phyloP scores from a whole-genome alignment of 345 rosid species.

The Streptanthus diversifolius region DNA sequence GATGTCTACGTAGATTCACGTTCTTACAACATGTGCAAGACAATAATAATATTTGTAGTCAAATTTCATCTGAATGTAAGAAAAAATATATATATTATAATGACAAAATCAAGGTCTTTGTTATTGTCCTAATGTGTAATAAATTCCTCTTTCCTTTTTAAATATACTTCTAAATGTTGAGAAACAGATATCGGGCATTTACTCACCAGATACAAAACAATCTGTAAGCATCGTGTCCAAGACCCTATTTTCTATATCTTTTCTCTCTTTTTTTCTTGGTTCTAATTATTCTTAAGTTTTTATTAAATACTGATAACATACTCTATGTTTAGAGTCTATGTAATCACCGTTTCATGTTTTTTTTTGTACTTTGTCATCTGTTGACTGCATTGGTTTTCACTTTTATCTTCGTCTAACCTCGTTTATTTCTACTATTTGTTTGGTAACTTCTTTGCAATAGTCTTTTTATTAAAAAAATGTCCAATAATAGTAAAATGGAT shows the following conservation, averaged over 20 bases:
- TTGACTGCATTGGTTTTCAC: constrained; percentile 3
- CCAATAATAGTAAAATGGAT: neutral
- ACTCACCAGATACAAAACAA: constrained; percentile 4
- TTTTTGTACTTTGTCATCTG: neutral
- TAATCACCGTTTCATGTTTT: constrained; percentile 8
- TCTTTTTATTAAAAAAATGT: neutral
- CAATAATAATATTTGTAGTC: constrained; percentile 1
- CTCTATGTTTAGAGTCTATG: neutral
- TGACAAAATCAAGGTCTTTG: neutral
- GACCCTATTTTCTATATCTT: constrained; percentile 13
- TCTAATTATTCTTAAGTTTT: neutral
- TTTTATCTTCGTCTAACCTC: neutral
- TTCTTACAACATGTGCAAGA: constrained; percentile 24
- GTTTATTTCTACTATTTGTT: neutral
- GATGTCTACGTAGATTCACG: constrained; percentile 10
- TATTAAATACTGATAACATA: neutral
- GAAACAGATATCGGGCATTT: constrained; percentile 4
- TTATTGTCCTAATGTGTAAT: neutral
- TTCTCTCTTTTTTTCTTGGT: neutral
- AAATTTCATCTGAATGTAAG: neutral
- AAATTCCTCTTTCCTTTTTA: neutral
- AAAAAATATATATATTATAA: neutral
- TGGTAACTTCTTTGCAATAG: neutral
- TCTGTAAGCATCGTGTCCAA: constrained; percentile 11
- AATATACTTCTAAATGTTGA: neutral